phyloP scores from a whole-genome alignment of 2,329 filamentous ascomycete genomes.

The Fusarium sp. region DNA sequence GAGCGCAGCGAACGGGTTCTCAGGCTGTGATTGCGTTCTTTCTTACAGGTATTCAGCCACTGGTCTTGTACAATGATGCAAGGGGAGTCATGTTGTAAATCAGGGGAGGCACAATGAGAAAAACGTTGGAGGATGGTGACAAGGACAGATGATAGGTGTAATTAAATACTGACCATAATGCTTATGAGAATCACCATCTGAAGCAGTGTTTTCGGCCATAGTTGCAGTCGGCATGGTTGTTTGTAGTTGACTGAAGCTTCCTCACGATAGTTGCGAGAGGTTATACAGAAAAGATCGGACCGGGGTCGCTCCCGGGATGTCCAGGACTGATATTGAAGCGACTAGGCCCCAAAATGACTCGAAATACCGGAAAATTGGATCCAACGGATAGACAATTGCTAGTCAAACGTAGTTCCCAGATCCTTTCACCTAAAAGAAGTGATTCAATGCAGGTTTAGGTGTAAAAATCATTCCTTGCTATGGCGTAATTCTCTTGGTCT shows the following conservation, averaged over 20 bases:
- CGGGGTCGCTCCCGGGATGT: slow-evolving; percentile 22
- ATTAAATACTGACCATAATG: slow-evolving; percentile 53
- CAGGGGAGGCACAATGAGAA: background rate
- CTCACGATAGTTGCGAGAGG: slow-evolving; percentile 23
- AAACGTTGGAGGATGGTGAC: background rate
- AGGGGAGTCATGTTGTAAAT: background rate
- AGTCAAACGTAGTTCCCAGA: slow-evolving; percentile 26
- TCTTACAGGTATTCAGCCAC: slow-evolving; percentile 77
- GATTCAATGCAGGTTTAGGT: slow-evolving; percentile 37
- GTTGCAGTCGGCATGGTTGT: slow-evolving; percentile 35
- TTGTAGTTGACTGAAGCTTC: slow-evolving; percentile 7
- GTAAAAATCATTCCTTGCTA: slow-evolving; percentile 45
- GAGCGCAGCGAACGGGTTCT: slow-evolving; percentile 90
- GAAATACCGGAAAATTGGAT: slow-evolving; percentile 33
- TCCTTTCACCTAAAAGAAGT: slow-evolving; percentile 37
- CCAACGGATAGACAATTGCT: slow-evolving; percentile 26
- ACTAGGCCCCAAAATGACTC: slow-evolving; percentile 15
- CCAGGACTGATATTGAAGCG: slow-evolving; percentile 29
- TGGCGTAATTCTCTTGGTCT: slow-evolving; percentile 50
- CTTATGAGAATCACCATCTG: slow-evolving; percentile 38
- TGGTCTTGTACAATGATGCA: slow-evolving; percentile 53
- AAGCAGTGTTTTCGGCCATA: slow-evolving; percentile 46
- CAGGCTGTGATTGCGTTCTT: slow-evolving; percentile 79
- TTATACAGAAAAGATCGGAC: slow-evolving; percentile 30
- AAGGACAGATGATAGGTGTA: background rate